Conservation (phyloP, 768 basidiomycete species). For the Favolaschia claudopus region DNA sequence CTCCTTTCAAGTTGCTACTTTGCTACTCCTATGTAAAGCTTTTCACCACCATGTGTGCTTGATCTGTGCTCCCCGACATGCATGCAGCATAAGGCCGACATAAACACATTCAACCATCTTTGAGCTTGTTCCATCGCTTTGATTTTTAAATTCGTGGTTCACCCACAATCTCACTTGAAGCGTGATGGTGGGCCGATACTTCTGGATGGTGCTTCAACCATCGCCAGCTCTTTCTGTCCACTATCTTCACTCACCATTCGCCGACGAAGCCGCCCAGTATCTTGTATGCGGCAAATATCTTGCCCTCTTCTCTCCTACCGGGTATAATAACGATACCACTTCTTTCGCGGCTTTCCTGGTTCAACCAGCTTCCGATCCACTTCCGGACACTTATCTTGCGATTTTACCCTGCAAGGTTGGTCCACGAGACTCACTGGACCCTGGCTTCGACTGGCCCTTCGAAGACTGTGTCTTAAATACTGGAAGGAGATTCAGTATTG, state of each 20-base stretch:
- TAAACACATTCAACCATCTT: too few species aligned
- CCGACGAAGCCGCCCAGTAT: background rate
- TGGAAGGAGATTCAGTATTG: too few species aligned
- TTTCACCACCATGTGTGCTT: too few species aligned
- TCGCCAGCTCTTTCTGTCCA: background rate
- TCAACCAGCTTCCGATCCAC: background rate
- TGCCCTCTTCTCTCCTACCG: background rate
- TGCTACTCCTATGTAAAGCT: too few species aligned
- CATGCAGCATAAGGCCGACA: too few species aligned
- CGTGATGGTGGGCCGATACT: too few species aligned
- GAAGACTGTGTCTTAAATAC: background rate
- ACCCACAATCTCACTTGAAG: too few species aligned
- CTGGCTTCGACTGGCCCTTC: conserved; percentile 2
- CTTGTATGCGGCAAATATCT: background rate
- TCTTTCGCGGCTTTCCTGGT: background rate
- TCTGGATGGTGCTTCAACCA: background rate
- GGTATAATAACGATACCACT: too few species aligned
- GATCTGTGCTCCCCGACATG: conserved; percentile 7
- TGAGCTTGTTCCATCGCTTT: too few species aligned
- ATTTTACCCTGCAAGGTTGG: background rate
- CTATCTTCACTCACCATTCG: background rate
- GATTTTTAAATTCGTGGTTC: too few species aligned
- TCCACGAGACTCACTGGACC: background rate
- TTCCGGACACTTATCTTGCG: background rate
- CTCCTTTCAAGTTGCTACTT: too few species aligned